Evolutionary conservation across 805 yeast species (phyloP).

Genomic region (Wickerhamomyces tratensis): DNA sequence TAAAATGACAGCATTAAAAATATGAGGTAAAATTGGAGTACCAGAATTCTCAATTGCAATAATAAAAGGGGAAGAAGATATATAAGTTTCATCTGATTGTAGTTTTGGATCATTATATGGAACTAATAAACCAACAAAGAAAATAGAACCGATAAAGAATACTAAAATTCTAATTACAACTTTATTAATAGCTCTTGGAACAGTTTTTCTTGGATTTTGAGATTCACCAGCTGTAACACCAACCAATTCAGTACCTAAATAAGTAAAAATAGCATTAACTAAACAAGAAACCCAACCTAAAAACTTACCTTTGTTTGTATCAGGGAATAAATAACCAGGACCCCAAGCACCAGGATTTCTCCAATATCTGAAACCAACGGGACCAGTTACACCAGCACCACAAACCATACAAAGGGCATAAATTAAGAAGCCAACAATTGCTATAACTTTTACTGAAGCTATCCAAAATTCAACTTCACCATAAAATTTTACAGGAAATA

Average conservation of each 20-base stretch:
- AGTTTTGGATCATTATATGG: slow-evolving; percentile 51
- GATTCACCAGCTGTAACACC: slow-evolving; percentile 56
- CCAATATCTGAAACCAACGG: slow-evolving; percentile 58
- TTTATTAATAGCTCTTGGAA: slow-evolving; percentile 58
- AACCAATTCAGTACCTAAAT: slow-evolving; percentile 50
- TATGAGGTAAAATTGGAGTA: slow-evolving; percentile 49
- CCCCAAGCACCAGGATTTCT: slow-evolving; percentile 66
- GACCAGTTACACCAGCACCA: slow-evolving; percentile 47
- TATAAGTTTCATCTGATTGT: slow-evolving; percentile 22
- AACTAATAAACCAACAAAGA: slow-evolving; percentile 56
- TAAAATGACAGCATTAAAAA: slow-evolving; percentile 58
- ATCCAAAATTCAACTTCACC: slow-evolving; percentile 52
- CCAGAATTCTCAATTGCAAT: slow-evolving; percentile 59
- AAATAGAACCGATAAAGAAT: slow-evolving; percentile 50
- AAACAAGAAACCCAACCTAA: slow-evolving; percentile 46
- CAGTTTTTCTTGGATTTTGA: slow-evolving; percentile 55
- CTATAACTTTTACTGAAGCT: slow-evolving; percentile 41
- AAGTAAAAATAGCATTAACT: slow-evolving; percentile 47
- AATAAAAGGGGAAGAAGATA: slow-evolving; percentile 56
- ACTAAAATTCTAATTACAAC: slow-evolving; percentile 53
- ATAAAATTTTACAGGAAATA: slow-evolving; percentile 44
- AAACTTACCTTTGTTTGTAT: slow-evolving; percentile 34
- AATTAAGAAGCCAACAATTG: slow-evolving; percentile 43
- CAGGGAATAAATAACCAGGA: slow-evolving; percentile 34
- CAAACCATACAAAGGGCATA: slow-evolving; percentile 47